Evolutionary conservation across 2,329 filamentous ascomycete species (phyloP).

Genomic region (Penicillium sp.): DNA sequence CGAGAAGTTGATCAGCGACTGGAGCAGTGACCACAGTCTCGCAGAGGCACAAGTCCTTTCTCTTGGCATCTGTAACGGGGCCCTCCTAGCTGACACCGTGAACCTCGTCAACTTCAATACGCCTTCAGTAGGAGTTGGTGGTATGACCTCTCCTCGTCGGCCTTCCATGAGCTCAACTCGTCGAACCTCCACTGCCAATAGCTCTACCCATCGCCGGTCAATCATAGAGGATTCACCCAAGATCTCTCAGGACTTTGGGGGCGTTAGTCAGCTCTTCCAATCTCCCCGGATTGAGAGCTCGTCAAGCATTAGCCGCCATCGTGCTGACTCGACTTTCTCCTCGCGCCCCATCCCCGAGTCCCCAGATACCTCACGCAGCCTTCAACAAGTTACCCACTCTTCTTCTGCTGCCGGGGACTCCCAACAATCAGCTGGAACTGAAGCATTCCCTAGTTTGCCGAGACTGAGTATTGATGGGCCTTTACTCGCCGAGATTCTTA

Average conservation of each 20-base stretch:
- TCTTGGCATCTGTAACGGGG: conserved; percentile 76
- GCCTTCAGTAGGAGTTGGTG: conserved; percentile 39
- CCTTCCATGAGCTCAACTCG: conserved; percentile 45
- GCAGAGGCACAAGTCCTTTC: conserved; percentile 70
- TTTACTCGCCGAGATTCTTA: conserved; percentile 43
- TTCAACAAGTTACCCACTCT: conserved; percentile 48
- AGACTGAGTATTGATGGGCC: conserved; percentile 48
- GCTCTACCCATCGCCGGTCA: conserved; percentile 60
- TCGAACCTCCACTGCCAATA: conserved; percentile 53
- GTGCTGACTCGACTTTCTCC: conserved; percentile 58
- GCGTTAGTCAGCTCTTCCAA: conserved; percentile 64
- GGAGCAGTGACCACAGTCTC: conserved; percentile 75
- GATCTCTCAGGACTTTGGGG: conserved; percentile 63
- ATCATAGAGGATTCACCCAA: conserved; percentile 64
- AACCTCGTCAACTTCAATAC: conserved; percentile 63
- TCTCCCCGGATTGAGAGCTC: conserved; percentile 52
- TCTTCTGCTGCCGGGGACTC: conserved; percentile 6
- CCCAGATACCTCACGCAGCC: conserved; percentile 53
- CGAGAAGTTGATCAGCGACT: conserved; percentile 72
- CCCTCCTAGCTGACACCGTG: conserved; percentile 59
- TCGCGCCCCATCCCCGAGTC: conserved; percentile 53
- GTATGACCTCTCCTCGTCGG: conserved; percentile 47
- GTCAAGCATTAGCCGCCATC: conserved; percentile 45
- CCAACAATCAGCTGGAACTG: conserved; percentile 11
- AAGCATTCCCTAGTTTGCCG: conserved; percentile 42